A percentile compares a stretch with the other conserved stretches of the same genome.
phyloP scores from a whole-genome alignment of 1,139 yeast species.

The Hanseniaspora uvarum region DNA sequence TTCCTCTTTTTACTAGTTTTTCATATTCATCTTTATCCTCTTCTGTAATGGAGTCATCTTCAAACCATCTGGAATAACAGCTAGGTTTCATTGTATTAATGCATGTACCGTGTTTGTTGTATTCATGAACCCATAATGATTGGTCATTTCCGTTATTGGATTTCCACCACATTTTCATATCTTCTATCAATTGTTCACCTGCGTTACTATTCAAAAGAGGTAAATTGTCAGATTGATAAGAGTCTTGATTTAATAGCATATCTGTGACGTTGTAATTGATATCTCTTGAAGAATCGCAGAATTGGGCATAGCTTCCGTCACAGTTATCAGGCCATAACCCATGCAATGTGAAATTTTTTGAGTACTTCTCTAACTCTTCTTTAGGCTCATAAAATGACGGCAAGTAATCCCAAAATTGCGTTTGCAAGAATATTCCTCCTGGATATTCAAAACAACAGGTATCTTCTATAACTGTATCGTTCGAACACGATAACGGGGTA shows the following conservation, averaged over 20 bases:
- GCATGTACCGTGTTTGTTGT: constrained; percentile 92
- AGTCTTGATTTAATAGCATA: constrained; percentile 26
- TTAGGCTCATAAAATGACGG: constrained; percentile 35
- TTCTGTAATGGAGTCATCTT: constrained; percentile 9
- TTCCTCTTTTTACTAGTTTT: constrained; percentile 41
- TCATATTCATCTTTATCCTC: constrained; percentile 25
- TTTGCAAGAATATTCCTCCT: constrained; percentile 72
- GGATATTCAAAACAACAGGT: constrained; percentile 84
- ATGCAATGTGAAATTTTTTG: constrained; percentile 66
- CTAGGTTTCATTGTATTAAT: constrained; percentile 63
- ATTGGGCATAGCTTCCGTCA: constrained; percentile 62
- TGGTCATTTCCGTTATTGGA: constrained; percentile 67
- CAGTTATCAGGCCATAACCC: constrained; percentile 84
- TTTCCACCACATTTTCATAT: constrained; percentile 64
- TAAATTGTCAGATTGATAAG: constrained; percentile 6
- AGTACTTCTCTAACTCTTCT: constrained; percentile 24
- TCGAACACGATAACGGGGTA: constrained; percentile 57
- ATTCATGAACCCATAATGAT: constrained; percentile 82
- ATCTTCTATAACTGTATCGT: constrained; percentile 37
- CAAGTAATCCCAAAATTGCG: constrained; percentile 89
- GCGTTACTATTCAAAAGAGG: constrained; percentile 30
- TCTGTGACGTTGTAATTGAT: constrained; percentile 44
- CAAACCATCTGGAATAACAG: constrained; percentile 44
- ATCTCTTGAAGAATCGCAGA: constrained; percentile 58
- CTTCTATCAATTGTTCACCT: constrained; percentile 43